Evolutionary conservation across 2,329 filamentous ascomycete genomes (phyloP), one percentile per base, ranked within the genome.

Genomic region (Botrytis byssoidea): DNA sequence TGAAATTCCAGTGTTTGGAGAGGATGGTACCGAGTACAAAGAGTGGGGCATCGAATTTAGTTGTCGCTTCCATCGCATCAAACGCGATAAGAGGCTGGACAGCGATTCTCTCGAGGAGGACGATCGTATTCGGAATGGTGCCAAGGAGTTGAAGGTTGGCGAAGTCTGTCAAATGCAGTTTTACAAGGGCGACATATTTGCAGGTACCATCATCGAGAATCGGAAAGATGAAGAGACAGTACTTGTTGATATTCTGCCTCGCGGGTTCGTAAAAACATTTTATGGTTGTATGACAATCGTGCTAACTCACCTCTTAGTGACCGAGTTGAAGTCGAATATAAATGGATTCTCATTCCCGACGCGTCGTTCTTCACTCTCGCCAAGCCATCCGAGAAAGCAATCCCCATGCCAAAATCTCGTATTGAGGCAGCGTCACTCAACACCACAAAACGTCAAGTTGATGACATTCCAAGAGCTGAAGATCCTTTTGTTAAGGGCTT

Each of bases 31-130:
- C 1, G 94, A 98, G 81, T 98, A 98, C 82, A 95, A 93, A 77
- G 92, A 97, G 78, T 93, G 94, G 79, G 94, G 92, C 1, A 95
- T 97, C 79, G 94, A 97, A 80, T 95, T 98, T 81, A 94, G 93
- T 78, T 99, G 96, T 84, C 93, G 95, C 74, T 97, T 97, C 83
- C 96, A 99, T 82, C 90, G 96, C 68, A 90, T 92, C 22, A 97
- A 96, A 84, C 91, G 96, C 79, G 91, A 94, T 75, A 93, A 92
- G 83, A 93, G 92, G 77, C 83, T 91, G 69, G 89, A 93, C 71
- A 88, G 88, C 51, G 89, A 93, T 72, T 84, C 86, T 1, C 84
- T 96, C 75, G 94, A 96, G 79, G 87, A 88, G 70, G 91, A 92
- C 81, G 85, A 89, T 73, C 89, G 90, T 75, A 88, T 96, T 73